These are phyloP conservation scores for Endoconidiophora laricicola DNA, from an alignment of 2,329 filamentous ascomycete genomes.

Conservation along the genomic window DNA sequence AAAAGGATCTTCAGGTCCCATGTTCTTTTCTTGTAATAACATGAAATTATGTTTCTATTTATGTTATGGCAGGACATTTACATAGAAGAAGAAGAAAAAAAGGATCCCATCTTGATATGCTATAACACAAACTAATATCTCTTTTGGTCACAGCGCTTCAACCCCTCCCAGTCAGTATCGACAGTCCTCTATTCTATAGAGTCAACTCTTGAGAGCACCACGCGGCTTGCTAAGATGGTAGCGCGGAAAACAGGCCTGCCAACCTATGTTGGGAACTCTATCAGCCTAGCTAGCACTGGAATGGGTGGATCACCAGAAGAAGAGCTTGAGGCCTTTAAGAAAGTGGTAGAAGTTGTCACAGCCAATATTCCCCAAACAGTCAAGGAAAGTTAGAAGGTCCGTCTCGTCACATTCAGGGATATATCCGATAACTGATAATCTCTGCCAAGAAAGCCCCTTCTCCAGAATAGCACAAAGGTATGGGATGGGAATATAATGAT, in stretches of 20 bases:
- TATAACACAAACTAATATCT: background rate
- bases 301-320: conserved; percentile 76
- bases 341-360: conserved; percentile 51
- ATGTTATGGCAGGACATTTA: too few species aligned
- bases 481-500: too few species aligned
- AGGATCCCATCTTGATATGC: too few species aligned
- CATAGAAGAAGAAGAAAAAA: too few species aligned
- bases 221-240: conserved; percentile 66
- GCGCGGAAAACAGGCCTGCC: conserved; percentile 56
- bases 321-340: conserved; percentile 77
- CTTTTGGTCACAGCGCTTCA: conserved; percentile 27
- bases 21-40: too few species aligned
- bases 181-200: conserved; percentile 66
- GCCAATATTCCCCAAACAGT: conserved; percentile 15
- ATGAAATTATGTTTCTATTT: too few species aligned
- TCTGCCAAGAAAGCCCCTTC: background rate
- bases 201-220: conserved; percentile 70
- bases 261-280: conserved; percentile 81
- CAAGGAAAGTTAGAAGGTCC: background rate
- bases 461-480: background rate
- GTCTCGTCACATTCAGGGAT: background rate
- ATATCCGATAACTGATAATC: background rate
- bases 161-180: conserved; percentile 47
- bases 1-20: too few species aligned
- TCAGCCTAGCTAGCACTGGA: conserved; percentile 56